A percentile compares a stretch with the other conserved stretches of the same genome.
Conservation (phyloP, 371 early-diverging fungal species). For the Rhizopus sp. region DNA sequence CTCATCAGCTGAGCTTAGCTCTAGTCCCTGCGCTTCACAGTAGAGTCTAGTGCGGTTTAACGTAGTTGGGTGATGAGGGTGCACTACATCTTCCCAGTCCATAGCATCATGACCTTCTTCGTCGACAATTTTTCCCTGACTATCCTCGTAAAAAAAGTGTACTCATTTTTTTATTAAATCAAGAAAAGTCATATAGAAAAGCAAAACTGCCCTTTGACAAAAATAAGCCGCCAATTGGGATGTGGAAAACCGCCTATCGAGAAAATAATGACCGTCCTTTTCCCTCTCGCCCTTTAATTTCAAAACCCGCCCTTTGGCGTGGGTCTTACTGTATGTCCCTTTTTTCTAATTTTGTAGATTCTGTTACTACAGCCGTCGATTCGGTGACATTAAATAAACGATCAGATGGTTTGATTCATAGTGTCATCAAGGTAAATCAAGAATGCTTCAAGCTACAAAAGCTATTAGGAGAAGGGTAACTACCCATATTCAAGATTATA, state of each 20-base stretch:
- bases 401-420: not conserved
- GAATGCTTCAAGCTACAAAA: slow-evolving; percentile 18
- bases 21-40: slow-evolving; percentile 9
- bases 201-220: too few species aligned
- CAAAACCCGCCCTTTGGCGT: too few species aligned
- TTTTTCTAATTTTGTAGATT: slow-evolving; percentile 1
- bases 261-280: not conserved
- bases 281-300: not conserved
- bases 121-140: slow-evolving; percentile 10
- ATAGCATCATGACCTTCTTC: slow-evolving; percentile 8
- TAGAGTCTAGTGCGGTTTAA: slow-evolving; percentile 10
- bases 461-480: slow-evolving; percentile 73
- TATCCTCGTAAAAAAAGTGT: slow-evolving; percentile 15
- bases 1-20: slow-evolving; percentile 6
- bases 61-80: slow-evolving; percentile 5
- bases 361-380: not conserved
- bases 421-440: not conserved
- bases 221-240: too few species aligned
- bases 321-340: too few species aligned
- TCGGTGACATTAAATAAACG: not conserved
- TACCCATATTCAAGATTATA: too few species aligned
- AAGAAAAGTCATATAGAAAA: too few species aligned
- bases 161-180: too few species aligned
- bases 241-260: too few species aligned
- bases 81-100: slow-evolving; percentile 14